A percentile compares a stretch with the other conserved stretches of the same genome.
Conservation (phyloP, 2,329 filamentous ascomycete species). For the Laburnicola sp. region DNA sequence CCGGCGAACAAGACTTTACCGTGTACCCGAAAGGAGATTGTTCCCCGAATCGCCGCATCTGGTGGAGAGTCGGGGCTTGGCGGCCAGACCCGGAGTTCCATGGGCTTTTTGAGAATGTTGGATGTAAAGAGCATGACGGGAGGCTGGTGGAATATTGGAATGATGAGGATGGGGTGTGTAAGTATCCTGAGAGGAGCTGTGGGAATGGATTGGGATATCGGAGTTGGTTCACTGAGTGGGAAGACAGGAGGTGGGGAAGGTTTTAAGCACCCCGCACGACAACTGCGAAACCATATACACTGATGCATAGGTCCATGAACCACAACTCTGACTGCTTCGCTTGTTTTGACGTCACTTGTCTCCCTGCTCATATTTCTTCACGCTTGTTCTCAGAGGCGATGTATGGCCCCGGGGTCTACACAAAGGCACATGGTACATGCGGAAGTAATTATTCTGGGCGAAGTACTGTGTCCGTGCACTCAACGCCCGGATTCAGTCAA, state of each 20-base stretch:
- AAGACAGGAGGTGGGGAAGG: not conserved
- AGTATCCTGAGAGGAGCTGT: not conserved
- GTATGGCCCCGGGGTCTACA: no score
- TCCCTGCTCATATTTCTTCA: no score
- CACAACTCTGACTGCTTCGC: no score
- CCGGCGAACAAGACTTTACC: constrained; percentile 1
- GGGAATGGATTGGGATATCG: not conserved
- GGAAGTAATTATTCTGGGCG: no score
- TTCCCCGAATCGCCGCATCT: constrained; percentile 4
- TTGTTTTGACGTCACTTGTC: no score
- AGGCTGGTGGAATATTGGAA: constrained; percentile 5
- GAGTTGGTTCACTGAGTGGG: not conserved
- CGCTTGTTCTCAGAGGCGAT: no score
- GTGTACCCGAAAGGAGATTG: not conserved
- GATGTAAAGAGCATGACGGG: not conserved
- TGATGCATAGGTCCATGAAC: no score
- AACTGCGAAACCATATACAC: no score
- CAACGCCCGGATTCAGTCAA: no score
- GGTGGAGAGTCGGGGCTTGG: constrained; percentile 14
- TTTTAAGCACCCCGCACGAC: no score
- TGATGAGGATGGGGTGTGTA: not conserved
- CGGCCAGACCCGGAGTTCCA: constrained; percentile 14
- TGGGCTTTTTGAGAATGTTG: constrained; percentile 11
- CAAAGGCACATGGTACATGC: no score
- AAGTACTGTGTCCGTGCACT: no score